These are phyloP conservation scores for Diplodia scrobiculata DNA, from an alignment of 2,329 filamentous ascomycete genomes.

Conservation along the genomic window DNA sequence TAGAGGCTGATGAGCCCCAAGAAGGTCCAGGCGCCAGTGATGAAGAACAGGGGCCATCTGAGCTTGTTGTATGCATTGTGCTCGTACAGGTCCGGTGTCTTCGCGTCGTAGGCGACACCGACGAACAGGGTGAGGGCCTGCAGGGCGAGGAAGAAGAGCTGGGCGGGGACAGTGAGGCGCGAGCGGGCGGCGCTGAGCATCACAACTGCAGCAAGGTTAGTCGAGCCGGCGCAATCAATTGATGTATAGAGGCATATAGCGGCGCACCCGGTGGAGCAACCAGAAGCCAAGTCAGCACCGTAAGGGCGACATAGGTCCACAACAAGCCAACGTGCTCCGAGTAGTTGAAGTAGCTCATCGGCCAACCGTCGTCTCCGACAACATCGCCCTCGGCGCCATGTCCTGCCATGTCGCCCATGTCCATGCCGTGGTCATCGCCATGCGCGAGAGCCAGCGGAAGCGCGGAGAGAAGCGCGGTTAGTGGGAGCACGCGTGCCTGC, in stretches of 20 bases:
- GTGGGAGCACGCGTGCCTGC: conserved; percentile 31
- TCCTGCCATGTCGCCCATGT: conserved; percentile 33
- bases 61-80: conserved; percentile 87
- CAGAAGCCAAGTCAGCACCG: conserved; percentile 72
- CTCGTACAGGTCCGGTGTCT: conserved; percentile 81
- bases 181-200: conserved; percentile 85
- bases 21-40: conserved; percentile 69
- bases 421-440: conserved; percentile 42
- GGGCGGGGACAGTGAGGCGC: conserved; percentile 67
- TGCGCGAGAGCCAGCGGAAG: conserved; percentile 47
- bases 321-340: conserved; percentile 59
- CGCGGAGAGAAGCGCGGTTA: conserved; percentile 42
- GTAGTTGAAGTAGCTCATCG: conserved; percentile 63
- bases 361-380: conserved; percentile 32
- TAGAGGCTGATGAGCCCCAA: conserved; percentile 67
- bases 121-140: conserved; percentile 48
- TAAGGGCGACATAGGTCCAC: conserved; percentile 69
- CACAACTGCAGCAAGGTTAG: conserved; percentile 60
- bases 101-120: conserved; percentile 66
- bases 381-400: neutral
- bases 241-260: conserved; percentile 31
- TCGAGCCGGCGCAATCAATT: conserved; percentile 31
- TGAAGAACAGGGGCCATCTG: conserved; percentile 79
- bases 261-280: conserved; percentile 69
- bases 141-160: conserved; percentile 58